Evolutionary conservation across 257 asterid genomes (phyloP).

Genomic region (Solanum stenotomum): DNA sequence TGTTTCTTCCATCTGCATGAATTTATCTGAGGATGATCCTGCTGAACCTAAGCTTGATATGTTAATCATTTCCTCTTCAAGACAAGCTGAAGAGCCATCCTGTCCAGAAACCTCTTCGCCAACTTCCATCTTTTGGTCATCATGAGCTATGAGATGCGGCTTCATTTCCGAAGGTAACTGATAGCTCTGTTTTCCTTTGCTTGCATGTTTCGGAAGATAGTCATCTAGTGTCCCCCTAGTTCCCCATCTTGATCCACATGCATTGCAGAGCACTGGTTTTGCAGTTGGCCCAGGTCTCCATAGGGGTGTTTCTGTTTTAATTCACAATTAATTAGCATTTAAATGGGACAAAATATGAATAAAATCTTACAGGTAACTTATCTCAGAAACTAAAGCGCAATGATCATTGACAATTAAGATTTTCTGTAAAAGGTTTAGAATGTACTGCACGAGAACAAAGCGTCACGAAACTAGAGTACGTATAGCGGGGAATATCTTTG

Average conservation of each 20-base stretch:
- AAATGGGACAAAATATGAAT: background rate
- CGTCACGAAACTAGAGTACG: background rate
- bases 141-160: background rate
- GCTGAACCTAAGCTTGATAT: slow-evolving; percentile 1
- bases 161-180: background rate
- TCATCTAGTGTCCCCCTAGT: slow-evolving; percentile 8
- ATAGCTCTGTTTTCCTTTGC: background rate
- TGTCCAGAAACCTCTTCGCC: background rate
- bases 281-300: slow-evolving; percentile 22
- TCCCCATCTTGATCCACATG: slow-evolving; percentile 24
- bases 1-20: background rate
- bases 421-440: background rate
- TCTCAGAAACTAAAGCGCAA: background rate
- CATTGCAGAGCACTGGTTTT: slow-evolving; percentile 26
- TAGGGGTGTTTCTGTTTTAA: slow-evolving; percentile 7
- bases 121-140: background rate
- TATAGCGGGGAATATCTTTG: background rate
- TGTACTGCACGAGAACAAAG: background rate
- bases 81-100: background rate
- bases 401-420: background rate
- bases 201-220: slow-evolving; percentile 5
- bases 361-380: background rate
- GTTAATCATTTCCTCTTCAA: background rate
- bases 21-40: background rate
- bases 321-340: background rate